phyloP scores from a whole-genome alignment of 768 basidiomycete species.

The Rhodotorula sphaerocarpa region DNA sequence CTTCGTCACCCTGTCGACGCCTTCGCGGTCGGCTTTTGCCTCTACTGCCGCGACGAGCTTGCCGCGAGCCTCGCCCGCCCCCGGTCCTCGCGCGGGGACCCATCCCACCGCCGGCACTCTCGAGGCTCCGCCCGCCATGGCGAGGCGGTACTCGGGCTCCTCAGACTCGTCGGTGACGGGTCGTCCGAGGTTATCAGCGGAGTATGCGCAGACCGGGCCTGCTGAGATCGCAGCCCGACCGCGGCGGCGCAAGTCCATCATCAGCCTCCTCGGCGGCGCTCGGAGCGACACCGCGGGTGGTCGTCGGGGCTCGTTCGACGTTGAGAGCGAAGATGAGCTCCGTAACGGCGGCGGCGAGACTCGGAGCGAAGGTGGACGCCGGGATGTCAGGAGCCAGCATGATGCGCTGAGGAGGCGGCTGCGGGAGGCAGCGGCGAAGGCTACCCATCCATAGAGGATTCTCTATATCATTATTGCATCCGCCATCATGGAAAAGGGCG shows the following conservation, averaged over 20 bases:
- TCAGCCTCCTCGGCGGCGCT: neutral
- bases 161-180: neutral
- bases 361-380: neutral
- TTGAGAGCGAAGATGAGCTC: neutral
- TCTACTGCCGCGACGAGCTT: neutral
- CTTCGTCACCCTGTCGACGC: neutral
- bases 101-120: neutral
- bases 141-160: neutral
- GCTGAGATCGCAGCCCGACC: neutral
- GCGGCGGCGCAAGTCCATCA: neutral
- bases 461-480: too few relatives aligned
- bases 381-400: neutral
- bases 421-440: slow-evolving; percentile 7
- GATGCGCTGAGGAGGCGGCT: slow-evolving; percentile 2
- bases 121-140: neutral
- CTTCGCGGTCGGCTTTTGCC: neutral
- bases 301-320: too few relatives aligned
- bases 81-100: neutral
- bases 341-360: neutral
- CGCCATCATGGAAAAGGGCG: too few relatives aligned
- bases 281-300: neutral
- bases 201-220: neutral
- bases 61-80: too few relatives aligned
- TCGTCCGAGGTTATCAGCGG: neutral
- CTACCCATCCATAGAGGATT: neutral